Base-by-base conservation (phyloP, 805 yeast species). In the Millerago galiae region DNA sequence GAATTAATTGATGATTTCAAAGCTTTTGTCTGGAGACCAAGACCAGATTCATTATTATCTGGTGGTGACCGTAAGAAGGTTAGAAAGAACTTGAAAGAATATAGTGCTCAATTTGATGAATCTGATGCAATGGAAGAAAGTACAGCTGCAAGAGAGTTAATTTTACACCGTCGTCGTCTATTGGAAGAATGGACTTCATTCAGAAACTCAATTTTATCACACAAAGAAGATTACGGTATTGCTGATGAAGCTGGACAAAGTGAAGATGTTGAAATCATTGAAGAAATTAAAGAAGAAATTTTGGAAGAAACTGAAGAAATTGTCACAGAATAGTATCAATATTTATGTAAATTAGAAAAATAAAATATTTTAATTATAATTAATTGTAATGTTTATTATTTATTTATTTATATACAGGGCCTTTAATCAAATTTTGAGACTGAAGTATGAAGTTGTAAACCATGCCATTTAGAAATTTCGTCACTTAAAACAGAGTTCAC, bases 11-110 rank as follows among this genome's bases (percentile, higher is more conserved):
- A 86, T 55, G 84, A 81, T 43, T 88, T 93, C 77, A 85, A 81
- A 67, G 90, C 85, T 48, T 86, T 91, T 58, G 71, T 78, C 48
- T 93, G 99, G 99, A 85, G 99, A 73, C 98, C 98, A 58, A 82
- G 99, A 70, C 99, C 99, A 40, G 77, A 76, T 15, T 74, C 89
- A 2, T 65, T 81, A 51, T 77, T 93, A 60, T 71, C 81, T 47
- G 79, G 81, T 55, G 83, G 79, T 52, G 95, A 87, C 63, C 79
- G 79, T 71, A 87, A 88, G 83, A 83, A 82, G 74, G 88, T 93
- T 49, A 78, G 87, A 71, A 85, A 86, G 83, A 83, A 83, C 70
- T 69, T 91, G 71, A 79, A 82, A 62, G 91, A 86, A 66, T 87
- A 84, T 75, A 74, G 89, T 55, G 93, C 93, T 34, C 89, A 87